These are phyloP conservation scores for Zanthoxylum bungeanum DNA, from an alignment of 345 rosid species.

Conservation along the genomic window DNA sequence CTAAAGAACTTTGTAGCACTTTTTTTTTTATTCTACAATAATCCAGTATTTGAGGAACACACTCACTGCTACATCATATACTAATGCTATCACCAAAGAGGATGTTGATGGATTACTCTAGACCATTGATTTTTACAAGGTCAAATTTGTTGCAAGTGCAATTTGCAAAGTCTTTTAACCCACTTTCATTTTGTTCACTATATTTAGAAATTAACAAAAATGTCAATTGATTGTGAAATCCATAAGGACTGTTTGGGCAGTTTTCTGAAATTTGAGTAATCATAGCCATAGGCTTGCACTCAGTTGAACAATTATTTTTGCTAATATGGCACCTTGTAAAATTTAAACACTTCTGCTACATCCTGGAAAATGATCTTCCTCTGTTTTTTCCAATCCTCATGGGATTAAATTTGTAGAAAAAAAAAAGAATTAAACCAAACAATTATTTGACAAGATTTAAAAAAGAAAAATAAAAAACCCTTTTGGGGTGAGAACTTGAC, in stretches of 20 bases:
- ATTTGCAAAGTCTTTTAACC: background rate
- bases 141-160: background rate
- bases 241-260: background rate
- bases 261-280: slow-evolving; percentile 6
- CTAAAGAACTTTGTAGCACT: background rate
- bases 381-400: background rate
- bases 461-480: background rate
- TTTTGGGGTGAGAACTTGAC: background rate
- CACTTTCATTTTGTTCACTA: background rate
- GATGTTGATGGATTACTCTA: background rate
- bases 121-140: background rate
- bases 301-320: background rate
- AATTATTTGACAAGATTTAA: too few species aligned
- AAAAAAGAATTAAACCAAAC: background rate
- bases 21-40: background rate
- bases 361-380: background rate
- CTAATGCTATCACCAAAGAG: background rate
- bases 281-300: background rate
- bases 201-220: background rate
- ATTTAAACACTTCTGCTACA: background rate
- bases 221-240: background rate
- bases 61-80: background rate
- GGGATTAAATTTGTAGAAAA: too few species aligned
- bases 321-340: background rate
- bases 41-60: background rate